Base-by-base conservation (phyloP, 495 filamentous ascomycete species). In the Penicillium cinerascens region DNA sequence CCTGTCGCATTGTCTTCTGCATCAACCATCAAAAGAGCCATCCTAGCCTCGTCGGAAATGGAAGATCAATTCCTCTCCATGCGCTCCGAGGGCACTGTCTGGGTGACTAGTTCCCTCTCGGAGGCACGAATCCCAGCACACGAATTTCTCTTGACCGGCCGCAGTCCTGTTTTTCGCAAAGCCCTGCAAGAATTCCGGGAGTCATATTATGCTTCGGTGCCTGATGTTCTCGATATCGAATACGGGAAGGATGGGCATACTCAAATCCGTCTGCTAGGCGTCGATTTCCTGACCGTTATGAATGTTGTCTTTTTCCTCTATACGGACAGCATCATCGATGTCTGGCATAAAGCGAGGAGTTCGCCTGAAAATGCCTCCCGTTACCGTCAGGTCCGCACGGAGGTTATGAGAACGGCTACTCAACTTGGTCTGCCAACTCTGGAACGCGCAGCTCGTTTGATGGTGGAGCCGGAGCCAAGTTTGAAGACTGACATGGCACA, bases 271-370 rank as follows among this genome's bases (percentile, higher is more conserved):
- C 82, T 96, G 18, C 72, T 80, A 37, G 84, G 78, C 9, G 52
- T 91, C 20, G 91, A 95, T 60, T 78, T 90, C 40, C 64, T 93
- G 43, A 82, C 88, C 2, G 55, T 96, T 18, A 71, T 95, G 58
- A 92, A 95, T 56, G 56, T 97, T 6, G 79, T 85, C 0, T 77
- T 89, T 29, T 97, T 88, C 62, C 61, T 88, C 7, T 97, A 97
- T 67, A 83, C 83, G 20, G 93, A 97, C 59, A 77, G 68, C 21
- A 73, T 92, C 22, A 73, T 96, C 35, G 91, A 93, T 51, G 83
- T 89, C 15, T 98, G 93, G 93, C 86, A 92, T 43, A 67, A 78
- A 49, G 84, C 82, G 11, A 82, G 81, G 40, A 78, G 80, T 42
- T 78, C 75, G 20, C 79, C 82, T 22, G 75, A 79, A 35, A 77